phyloP scores from a whole-genome alignment of 106 monocot species.

The Platanthera zijinensis region DNA sequence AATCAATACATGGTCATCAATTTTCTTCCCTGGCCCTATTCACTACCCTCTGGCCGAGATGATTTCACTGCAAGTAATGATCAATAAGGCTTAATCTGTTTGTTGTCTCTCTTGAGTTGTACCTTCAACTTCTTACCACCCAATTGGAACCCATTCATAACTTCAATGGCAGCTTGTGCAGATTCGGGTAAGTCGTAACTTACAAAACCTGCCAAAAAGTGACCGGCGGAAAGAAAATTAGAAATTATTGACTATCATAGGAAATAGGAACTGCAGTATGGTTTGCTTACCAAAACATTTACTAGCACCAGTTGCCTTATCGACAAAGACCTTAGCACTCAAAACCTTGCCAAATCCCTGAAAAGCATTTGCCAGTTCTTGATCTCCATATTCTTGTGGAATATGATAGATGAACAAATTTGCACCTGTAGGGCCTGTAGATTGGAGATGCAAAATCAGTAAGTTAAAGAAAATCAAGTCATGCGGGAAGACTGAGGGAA shows the following conservation, averaged over 20 bases:
- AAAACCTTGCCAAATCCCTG: slow-evolving; percentile 76
- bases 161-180: slow-evolving; percentile 66
- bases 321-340: slow-evolving; percentile 86
- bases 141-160: slow-evolving; percentile 76
- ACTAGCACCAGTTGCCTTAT: slow-evolving; percentile 85
- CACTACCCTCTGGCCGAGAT: neutral
- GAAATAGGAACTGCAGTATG: too few species aligned
- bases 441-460: neutral
- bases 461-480: neutral
- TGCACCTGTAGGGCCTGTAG: slow-evolving; percentile 78
- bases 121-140: slow-evolving; percentile 94
- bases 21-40: slow-evolving; percentile 2
- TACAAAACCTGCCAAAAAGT: slow-evolving; percentile 61
- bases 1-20: slow-evolving; percentile 18
- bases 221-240: neutral
- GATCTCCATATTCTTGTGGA: slow-evolving; percentile 83
- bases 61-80: neutral
- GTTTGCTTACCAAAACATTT: slow-evolving; percentile 80
- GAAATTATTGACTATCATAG: neutral
- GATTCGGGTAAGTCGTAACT: slow-evolving; percentile 73
- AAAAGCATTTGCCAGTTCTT: slow-evolving; percentile 76
- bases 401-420: slow-evolving; percentile 96
- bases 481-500: neutral
- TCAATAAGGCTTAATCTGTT: slow-evolving; percentile 67
- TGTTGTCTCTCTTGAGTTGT: slow-evolving; percentile 92